Conservation (phyloP, 306 rosid species). For the Clitoria ternatea region DNA sequence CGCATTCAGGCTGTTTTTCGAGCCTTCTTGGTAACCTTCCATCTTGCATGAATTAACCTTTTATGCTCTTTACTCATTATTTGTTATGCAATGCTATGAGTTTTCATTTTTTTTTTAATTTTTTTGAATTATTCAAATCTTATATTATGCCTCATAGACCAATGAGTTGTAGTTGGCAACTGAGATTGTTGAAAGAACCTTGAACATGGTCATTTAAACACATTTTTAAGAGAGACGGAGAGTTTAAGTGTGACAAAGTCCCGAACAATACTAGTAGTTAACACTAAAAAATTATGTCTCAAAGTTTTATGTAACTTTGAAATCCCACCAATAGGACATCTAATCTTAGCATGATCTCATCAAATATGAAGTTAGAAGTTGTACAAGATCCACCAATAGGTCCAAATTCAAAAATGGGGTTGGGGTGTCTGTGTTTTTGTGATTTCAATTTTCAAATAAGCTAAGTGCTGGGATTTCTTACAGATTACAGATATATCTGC, state of each 20-base stretch:
- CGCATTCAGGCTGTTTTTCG: conserved; percentile 81
- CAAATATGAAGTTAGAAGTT: not conserved
- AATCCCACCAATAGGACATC: not conserved
- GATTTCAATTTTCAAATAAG: not conserved
- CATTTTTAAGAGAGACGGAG: no score
- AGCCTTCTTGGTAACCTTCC: conserved; percentile 66
- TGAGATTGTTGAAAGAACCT: no score
- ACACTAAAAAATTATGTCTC: no score
- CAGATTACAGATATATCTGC: not conserved
- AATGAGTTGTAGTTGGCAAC: not conserved
- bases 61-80: not conserved
- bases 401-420: not conserved
- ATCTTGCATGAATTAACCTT: no score
- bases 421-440: not conserved
- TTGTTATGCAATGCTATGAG: not conserved
- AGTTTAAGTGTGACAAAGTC: no score
- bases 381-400: not conserved
- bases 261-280: no score
- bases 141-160: not conserved
- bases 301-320: not conserved
- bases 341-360: not conserved
- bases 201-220: no score
- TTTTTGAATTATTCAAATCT: not conserved
- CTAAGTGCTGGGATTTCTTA: no score
- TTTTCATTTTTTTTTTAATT: not conserved